Evolutionary conservation across 345 rosid genomes (phyloP), one percentile per base, ranked within the genome.

Genomic region (Capsella bursapastoris): DNA sequence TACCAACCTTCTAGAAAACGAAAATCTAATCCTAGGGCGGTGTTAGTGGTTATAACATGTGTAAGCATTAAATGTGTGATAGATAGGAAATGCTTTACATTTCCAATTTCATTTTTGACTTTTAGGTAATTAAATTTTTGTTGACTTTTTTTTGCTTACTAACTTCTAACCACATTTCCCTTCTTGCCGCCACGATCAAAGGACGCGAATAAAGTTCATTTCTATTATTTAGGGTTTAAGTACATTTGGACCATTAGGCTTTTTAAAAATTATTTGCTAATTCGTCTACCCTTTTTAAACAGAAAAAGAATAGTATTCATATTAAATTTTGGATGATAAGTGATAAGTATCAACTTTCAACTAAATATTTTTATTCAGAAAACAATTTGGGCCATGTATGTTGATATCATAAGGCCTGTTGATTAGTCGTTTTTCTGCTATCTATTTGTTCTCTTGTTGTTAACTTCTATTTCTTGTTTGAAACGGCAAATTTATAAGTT

Each of bases 131-230:
- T 75, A 22, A 75, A 2, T 8, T 53, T 58, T 14, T 68, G 61
- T 68, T 75, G 74, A 75, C 74, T 75, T 68, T 58, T 68, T 70
- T 34, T 34, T 5, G 16, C n/a, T 44, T 68, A 71, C 77, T 16
- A 71, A 78, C 81, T 58, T 78, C 81, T 43, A 78, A 71, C 81
- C 32, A 41, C 6, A 72, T 71, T 77, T 71, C 68, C 81, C 18
- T 51, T 64, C 73, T 16, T 66, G 73, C 58, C 81, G 81, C 73
- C 81, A 78, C 58, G 72, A 66, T 78, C 81, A 78, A 59, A 65
- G 81, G 73, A 65, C 34, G 9, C 28, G 48, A 29, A 22, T 22
- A 22, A 38, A 22, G 29, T 64, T 44, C 6, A 41, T 72, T 72
- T 10, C 44, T 25, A 8, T 16, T 58, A 45, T 38, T 22, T 22